Conservation (phyloP, 345 rosid species). For the Populus deltoides region DNA sequence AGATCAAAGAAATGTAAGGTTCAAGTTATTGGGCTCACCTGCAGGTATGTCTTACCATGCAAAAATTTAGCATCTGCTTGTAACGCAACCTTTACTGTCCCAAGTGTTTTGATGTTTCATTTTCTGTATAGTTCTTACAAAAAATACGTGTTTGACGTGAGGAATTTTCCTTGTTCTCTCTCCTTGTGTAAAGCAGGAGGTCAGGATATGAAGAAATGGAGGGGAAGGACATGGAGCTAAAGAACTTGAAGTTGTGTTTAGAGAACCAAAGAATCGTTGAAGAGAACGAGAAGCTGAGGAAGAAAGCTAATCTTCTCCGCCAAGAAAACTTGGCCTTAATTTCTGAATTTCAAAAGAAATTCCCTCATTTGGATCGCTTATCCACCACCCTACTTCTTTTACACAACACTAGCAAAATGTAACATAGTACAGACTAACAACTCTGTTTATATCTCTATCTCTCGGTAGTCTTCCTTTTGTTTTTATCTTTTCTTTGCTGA, state of each 20-base stretch:
- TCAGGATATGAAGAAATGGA: conserved; percentile 23
- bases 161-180: too few relatives aligned
- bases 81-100: background rate
- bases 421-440: background rate
- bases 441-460: background rate
- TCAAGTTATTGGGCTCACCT: conserved; percentile 44
- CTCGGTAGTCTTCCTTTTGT: background rate
- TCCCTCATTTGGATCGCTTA: conserved; percentile 31
- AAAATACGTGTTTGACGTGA: background rate
- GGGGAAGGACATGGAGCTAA: conserved; percentile 41
- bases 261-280: conserved; percentile 58
- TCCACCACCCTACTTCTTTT: conserved; percentile 29
- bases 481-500: background rate
- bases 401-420: conserved; percentile 1
- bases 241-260: conserved; percentile 60
- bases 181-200: conserved; percentile 16
- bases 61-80: background rate
- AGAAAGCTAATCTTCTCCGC: conserved; percentile 50
- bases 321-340: conserved; percentile 54
- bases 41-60: conserved; percentile 19
- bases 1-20: conserved; percentile 38
- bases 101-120: background rate
- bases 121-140: background rate
- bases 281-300: conserved; percentile 59
- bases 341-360: conserved; percentile 44